Conservation (phyloP, 2,329 filamentous ascomycete species). For the Colletotrichum acutatum region DNA sequence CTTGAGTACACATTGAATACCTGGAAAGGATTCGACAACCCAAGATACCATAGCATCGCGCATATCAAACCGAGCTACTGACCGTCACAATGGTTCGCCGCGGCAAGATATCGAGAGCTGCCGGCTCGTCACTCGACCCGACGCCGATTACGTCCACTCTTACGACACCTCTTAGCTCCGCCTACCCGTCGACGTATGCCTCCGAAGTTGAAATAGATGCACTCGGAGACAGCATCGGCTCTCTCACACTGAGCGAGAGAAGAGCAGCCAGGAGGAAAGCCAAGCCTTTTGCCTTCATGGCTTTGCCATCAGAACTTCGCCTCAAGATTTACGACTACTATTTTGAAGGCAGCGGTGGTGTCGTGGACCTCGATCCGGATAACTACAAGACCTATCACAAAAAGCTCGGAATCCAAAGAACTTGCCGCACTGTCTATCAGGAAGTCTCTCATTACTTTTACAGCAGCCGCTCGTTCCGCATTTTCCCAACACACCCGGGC, state of each 20-base stretch:
- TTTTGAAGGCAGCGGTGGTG: slow-evolving; percentile 63
- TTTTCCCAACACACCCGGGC: slow-evolving; percentile 74
- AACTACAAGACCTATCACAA: slow-evolving; percentile 72
- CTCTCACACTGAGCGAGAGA: slow-evolving; percentile 50
- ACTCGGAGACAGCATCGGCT: slow-evolving; percentile 51
- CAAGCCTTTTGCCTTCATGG: slow-evolving; percentile 71
- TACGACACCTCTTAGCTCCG: slow-evolving; percentile 50
- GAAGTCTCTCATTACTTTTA: slow-evolving; percentile 77
- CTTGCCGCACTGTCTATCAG: slow-evolving; percentile 68
- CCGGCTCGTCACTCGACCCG: slow-evolving; percentile 34
- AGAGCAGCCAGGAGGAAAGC: slow-evolving; percentile 35
- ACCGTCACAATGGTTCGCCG: slow-evolving; percentile 36
- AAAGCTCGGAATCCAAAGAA: slow-evolving; percentile 69
- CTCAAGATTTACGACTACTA: slow-evolving; percentile 74
- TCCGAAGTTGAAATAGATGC: slow-evolving; percentile 54
- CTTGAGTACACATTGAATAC: neutral
- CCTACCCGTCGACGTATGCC: slow-evolving; percentile 48
- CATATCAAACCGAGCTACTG: neutral
- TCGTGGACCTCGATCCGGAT: slow-evolving; percentile 74
- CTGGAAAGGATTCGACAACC: neutral
- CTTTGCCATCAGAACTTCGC: slow-evolving; percentile 76
- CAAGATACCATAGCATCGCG: too few relatives aligned
- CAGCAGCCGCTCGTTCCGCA: slow-evolving; percentile 68
- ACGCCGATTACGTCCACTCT: slow-evolving; percentile 41
- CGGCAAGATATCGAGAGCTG: slow-evolving; percentile 47